These are phyloP conservation scores for Ogataea paraovalis DNA, from an alignment of 805 yeast species.

Conservation along the genomic window DNA sequence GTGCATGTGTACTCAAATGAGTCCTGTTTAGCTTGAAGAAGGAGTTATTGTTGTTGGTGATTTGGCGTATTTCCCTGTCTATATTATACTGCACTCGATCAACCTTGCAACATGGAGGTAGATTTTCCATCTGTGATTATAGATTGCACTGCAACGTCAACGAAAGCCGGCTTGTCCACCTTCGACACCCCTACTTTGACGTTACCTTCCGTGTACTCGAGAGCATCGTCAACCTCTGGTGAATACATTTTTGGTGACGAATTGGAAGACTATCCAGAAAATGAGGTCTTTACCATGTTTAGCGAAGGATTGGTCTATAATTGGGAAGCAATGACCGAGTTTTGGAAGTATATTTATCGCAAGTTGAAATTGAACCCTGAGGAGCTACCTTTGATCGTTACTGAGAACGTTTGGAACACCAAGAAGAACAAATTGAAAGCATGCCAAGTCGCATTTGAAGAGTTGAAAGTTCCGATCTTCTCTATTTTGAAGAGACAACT, in stretches of 20 bases:
- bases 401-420: constrained; percentile 64
- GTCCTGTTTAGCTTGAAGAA: no score
- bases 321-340: constrained; percentile 63
- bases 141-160: constrained; percentile 60
- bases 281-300: constrained; percentile 54
- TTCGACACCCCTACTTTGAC: constrained; percentile 59
- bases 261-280: constrained; percentile 40
- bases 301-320: constrained; percentile 66
- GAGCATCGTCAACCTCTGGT: constrained; percentile 25
- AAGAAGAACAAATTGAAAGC: constrained; percentile 51
- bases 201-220: constrained; percentile 53
- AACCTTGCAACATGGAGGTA: constrained; percentile 24
- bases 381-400: constrained; percentile 63
- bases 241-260: constrained; percentile 34
- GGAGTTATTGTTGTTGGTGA: no score
- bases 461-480: constrained; percentile 69
- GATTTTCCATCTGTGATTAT: constrained; percentile 60
- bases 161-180: constrained; percentile 68
- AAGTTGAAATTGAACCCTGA: constrained; percentile 45
- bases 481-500: constrained; percentile 73
- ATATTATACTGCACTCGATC: neutral
- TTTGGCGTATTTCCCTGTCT: no score
- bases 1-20: no score
- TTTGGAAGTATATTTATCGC: constrained; percentile 65
- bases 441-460: constrained; percentile 72